Evolutionary conservation across 73 alveolate genomes (phyloP).

Genomic region (Diophrys sp.): DNA sequence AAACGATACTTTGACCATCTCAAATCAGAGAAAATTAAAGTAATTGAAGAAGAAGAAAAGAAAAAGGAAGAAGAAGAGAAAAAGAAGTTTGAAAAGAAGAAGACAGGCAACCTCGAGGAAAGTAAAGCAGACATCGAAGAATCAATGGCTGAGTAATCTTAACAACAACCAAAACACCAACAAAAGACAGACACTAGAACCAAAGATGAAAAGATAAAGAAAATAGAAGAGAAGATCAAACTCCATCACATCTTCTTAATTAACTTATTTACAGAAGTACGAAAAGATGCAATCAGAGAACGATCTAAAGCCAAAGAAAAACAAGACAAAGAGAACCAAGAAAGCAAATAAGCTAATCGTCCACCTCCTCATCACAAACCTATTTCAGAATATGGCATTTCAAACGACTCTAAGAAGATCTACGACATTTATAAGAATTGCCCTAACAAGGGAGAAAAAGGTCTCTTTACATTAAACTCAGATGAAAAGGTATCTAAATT

Average conservation of each 20-base stretch:
- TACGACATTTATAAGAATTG: constrained; percentile 4
- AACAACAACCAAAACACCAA: not conserved
- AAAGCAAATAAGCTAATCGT: too few relatives aligned
- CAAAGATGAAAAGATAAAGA: not conserved
- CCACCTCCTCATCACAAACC: not conserved
- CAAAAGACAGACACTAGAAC: not conserved
- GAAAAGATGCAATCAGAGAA: not conserved
- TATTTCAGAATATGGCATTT: constrained; percentile 5
- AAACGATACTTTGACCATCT: not conserved
- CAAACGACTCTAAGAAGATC: constrained; percentile 41
- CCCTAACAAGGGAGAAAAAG: constrained; percentile 4
- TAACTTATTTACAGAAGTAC: not conserved
- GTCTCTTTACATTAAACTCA: constrained; percentile 4
- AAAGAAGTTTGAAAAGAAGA: constrained; percentile 3
- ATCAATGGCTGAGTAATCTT: not conserved
- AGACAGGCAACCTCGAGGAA: constrained; percentile 10
- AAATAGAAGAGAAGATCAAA: not conserved
- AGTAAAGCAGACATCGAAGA: not conserved
- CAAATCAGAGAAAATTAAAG: not conserved
- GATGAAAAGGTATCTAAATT: constrained; percentile 11
- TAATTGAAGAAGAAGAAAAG: not conserved
- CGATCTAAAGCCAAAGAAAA: not conserved
- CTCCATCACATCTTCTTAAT: not conserved
- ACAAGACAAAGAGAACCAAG: not conserved
- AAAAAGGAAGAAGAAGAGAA: constrained; percentile 30